Base-by-base conservation (phyloP, 2,329 filamentous ascomycete genomes). In the Sclerotinia nivalis region DNA sequence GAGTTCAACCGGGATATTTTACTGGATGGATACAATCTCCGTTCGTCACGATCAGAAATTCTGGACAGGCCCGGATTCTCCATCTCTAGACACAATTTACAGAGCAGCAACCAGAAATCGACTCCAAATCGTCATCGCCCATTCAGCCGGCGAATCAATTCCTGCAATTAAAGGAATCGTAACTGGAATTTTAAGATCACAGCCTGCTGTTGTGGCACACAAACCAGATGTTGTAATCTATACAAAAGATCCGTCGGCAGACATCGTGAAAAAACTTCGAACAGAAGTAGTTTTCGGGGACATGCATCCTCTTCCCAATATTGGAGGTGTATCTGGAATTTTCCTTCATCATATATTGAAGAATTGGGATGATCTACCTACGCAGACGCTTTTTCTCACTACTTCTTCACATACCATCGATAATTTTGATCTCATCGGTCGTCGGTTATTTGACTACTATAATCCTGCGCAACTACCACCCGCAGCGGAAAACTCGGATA, bases 311-410 rank as follows among this genome's bases (percentile, higher is more conserved):
- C 74, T 79, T 15, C 73, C 71, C 7, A 85, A 85, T 67, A 71
- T 79, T 45, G 83, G 83, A 31, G 79, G 83, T 49, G 81, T 83
- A 73, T 79, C 80, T 25, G 82, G 81, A 12, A 82, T 82, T 5
- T 84, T 82, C 74, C 79, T 85, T 5, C 75, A 80, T 70, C 83
- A 85, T 72, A 84, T 85, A 47, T 69, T 83, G 5, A 75, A 72
- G 20, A 70, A 77, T 55, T 85, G 81, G 80, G 80, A 84, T 50
- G 73, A 73, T 31, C 79, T 85, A 4, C 80, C 83, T 15, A 76
- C 76, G 18, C 82, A 85, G 64, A 84, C 82, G 0, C 71, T 85
- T 37, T 85, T 85, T 76, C 76, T 84, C 34, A 58, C 69, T 9
- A 71, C 70, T 2, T 59, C 69, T 18, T 60, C 65, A 34, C 37